phyloP scores from a whole-genome alignment of 75 land plant species.

The Ceratopteris richardii region DNA sequence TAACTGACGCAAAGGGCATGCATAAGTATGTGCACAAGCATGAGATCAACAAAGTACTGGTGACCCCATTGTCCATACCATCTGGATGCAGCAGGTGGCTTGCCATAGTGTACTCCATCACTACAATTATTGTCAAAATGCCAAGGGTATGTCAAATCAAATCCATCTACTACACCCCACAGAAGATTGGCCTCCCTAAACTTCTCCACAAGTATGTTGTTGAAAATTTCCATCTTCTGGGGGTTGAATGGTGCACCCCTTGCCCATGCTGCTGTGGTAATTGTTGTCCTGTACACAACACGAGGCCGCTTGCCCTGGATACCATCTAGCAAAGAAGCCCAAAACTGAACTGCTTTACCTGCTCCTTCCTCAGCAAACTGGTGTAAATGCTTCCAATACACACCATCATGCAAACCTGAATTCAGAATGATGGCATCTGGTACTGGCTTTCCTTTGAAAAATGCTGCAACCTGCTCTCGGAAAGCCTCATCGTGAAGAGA shows the following conservation, averaged over 20 bases:
- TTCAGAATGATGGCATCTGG: conserved; percentile 72
- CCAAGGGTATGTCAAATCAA: conserved; percentile 81
- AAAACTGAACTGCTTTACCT: conserved; percentile 47
- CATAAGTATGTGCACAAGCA: conserved; percentile 74
- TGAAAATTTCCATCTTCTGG: conserved; percentile 74
- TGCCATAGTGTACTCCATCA: conserved; percentile 91
- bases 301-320: conserved; percentile 17
- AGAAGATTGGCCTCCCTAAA: conserved; percentile 33
- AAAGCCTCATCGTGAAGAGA: conserved; percentile 40
- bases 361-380: conserved; percentile 47
- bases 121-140: conserved; percentile 83
- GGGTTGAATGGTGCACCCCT: conserved; percentile 56
- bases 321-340: conserved; percentile 43
- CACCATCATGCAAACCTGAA: conserved; percentile 89
- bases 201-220: conserved; percentile 59
- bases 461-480: conserved; percentile 25
- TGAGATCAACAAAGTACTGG: conserved; percentile 87
- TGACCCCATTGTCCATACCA: conserved; percentile 66
- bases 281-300: conserved; percentile 54
- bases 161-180: too few relatives aligned
- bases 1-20: conserved; percentile 76
- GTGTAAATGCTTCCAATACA: conserved; percentile 19
- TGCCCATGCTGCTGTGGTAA: conserved; percentile 66
- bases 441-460: conserved; percentile 26
- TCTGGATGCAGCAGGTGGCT: conserved; percentile 51